Percentiles rank a stretch among this genome's conserved stretches.
phyloP scores from a whole-genome alignment of 768 basidiomycete genomes.

The Pisolithus marmoratus region DNA sequence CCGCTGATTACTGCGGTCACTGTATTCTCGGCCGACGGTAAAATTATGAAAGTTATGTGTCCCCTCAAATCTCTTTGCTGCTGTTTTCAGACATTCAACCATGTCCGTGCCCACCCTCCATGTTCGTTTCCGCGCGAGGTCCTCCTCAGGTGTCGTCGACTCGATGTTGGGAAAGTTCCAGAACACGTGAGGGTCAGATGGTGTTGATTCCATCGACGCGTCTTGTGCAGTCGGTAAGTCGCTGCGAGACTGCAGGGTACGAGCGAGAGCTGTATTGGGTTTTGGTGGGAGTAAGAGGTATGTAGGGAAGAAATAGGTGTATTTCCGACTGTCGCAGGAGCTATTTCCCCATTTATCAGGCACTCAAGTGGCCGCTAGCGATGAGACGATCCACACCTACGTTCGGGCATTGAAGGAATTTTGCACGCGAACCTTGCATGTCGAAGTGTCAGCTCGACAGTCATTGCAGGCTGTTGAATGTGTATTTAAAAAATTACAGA shows the following conservation, averaged over 20 bases:
- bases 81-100: conserved; percentile 49
- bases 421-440: conserved; percentile 57
- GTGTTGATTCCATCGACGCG: neutral
- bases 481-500: conserved; percentile 40
- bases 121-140: conserved; percentile 57
- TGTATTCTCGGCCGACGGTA: conserved; percentile 81
- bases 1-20: conserved; percentile 77
- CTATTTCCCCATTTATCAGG: conserved; percentile 31
- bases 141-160: conserved; percentile 45
- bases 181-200: conserved; percentile 45
- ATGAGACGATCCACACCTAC: conserved; percentile 32
- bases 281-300: conserved; percentile 90
- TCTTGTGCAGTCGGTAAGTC: conserved; percentile 2
- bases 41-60: conserved; percentile 99
- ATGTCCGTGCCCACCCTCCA: conserved; percentile 61
- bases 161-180: conserved; percentile 44
- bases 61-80: conserved; percentile 67
- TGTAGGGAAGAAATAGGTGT: conserved; percentile 95
- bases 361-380: neutral
- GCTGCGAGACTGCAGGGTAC: conserved; percentile 33
- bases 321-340: conserved; percentile 90
- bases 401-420: conserved; percentile 78
- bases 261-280: conserved; percentile 59
- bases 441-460: neutral
- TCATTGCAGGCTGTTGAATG: too few relatives aligned